Evolutionary conservation across 805 yeast species (phyloP).

Genomic region (Debaryomyces prosopidis): DNA sequence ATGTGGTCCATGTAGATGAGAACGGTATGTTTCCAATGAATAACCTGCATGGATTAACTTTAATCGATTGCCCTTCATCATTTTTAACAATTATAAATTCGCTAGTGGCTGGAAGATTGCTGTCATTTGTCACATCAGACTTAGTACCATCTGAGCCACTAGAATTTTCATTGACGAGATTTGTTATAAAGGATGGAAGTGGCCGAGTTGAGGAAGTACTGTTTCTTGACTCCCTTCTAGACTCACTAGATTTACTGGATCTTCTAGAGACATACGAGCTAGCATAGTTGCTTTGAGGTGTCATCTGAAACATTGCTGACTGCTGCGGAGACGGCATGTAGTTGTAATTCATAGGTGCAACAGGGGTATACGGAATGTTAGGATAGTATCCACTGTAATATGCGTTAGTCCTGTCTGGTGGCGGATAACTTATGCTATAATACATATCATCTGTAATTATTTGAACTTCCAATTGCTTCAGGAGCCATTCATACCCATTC

Average conservation of each 20-base stretch:
- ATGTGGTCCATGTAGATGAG: constrained; percentile 35
- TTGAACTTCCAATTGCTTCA: constrained; percentile 15
- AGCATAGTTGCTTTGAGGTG: neutral
- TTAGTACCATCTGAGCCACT: neutral
- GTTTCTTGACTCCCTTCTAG: constrained; percentile 10
- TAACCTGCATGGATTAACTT: constrained; percentile 44
- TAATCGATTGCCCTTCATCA: constrained; percentile 27
- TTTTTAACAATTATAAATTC: constrained; percentile 17
- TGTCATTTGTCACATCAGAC: constrained; percentile 5
- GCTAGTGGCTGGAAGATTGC: neutral
- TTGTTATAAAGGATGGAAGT: constrained; percentile 28
- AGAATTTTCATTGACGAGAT: constrained; percentile 14
- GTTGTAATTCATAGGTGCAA: constrained; percentile 1
- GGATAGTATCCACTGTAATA: constrained; percentile 6
- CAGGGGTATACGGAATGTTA: neutral
- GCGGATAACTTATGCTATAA: neutral
- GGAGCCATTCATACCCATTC: constrained; percentile 27
- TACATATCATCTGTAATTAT: constrained; percentile 5
- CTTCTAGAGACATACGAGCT: constrained; percentile 11
- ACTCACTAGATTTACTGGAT: constrained; percentile 13
- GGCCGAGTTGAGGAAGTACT: constrained; percentile 10
- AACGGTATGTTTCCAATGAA: constrained; percentile 62
- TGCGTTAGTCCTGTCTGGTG: neutral
- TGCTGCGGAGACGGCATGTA: constrained; percentile 2
- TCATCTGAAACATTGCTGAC: neutral